These are phyloP conservation scores for Zarea fungicola DNA, from an alignment of 2,329 filamentous ascomycete genomes.

Conservation along the genomic window DNA sequence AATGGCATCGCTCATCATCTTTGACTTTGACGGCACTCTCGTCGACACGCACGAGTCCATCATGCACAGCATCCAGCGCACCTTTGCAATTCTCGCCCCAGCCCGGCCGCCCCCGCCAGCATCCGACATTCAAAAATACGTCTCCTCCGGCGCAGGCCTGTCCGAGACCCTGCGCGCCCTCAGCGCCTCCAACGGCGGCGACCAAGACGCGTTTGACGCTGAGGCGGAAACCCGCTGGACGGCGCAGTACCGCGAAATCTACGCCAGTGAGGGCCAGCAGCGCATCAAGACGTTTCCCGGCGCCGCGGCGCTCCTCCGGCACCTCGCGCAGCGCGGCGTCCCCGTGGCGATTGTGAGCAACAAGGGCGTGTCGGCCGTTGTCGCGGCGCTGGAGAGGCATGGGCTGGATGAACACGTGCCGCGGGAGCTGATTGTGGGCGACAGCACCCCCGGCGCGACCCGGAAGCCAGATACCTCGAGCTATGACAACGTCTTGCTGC, in stretches of 20 bases:
- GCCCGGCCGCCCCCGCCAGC: constrained; percentile 1
- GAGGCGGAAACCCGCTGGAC: constrained; percentile 9
- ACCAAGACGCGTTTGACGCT: background rate
- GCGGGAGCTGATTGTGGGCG: constrained; percentile 15
- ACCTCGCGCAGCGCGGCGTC: constrained; percentile 4
- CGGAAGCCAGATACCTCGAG: constrained; percentile 15
- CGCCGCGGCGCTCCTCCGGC: constrained; percentile 9
- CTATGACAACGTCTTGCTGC: constrained; percentile 13
- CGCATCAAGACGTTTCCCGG: constrained; percentile 13
- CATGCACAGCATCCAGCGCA: constrained; percentile 15
- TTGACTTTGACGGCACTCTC: constrained; percentile 18
- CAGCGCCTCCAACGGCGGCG: constrained; percentile 3
- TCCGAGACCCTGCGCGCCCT: constrained; percentile 13
- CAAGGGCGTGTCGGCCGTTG: constrained; percentile 14
- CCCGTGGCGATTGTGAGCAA: constrained; percentile 16
- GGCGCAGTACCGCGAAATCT: constrained; percentile 11
- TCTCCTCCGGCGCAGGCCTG: constrained; percentile 14
- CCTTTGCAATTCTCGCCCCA: constrained; percentile 14
- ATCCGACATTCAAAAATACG: constrained; percentile 12
- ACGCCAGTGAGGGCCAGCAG: constrained; percentile 13
- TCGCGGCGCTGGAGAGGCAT: constrained; percentile 8
- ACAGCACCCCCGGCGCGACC: constrained; percentile 15
- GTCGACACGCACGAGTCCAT: constrained; percentile 17
- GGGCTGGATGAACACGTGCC: constrained; percentile 6
- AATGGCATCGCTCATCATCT: constrained; percentile 14